phyloP scores from a whole-genome alignment of 768 basidiomycete genomes.

The Lactarius psammicola region DNA sequence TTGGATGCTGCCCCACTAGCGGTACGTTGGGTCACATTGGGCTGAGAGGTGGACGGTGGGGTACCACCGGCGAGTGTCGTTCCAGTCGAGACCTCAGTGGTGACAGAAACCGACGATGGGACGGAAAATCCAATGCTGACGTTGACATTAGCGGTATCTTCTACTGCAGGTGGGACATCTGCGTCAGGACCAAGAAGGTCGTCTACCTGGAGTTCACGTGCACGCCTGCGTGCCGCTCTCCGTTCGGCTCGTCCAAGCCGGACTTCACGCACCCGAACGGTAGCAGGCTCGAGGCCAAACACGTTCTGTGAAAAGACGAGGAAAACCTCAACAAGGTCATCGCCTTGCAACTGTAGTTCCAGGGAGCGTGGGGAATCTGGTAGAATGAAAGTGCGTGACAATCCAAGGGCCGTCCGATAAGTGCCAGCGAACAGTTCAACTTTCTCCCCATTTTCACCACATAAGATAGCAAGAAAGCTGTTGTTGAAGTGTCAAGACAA shows the following conservation, averaged over 20 bases:
- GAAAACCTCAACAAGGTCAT: constrained; percentile 90
- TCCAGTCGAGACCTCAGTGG: constrained; percentile 42
- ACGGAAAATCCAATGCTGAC: constrained; percentile 57
- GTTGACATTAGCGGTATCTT: constrained; percentile 41
- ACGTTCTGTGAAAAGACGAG: constrained; percentile 89
- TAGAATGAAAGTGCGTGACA: constrained; percentile 91
- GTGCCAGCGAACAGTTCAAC: constrained; percentile 93
- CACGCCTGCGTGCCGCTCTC: constrained; percentile 76
- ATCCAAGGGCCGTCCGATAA: constrained; percentile 80
- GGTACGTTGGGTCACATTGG: constrained; percentile 31
- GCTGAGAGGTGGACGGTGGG: constrained; percentile 27
- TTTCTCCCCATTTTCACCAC: constrained; percentile 89
- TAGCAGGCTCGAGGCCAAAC: constrained; percentile 89
- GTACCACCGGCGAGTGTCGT: constrained; percentile 33
- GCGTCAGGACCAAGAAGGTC: constrained; percentile 47
- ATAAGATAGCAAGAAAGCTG: constrained; percentile 90
- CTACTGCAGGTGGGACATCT: constrained; percentile 47
- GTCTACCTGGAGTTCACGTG: constrained; percentile 59
- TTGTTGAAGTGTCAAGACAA: constrained; percentile 1
- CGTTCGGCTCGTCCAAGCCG: constrained; percentile 87
- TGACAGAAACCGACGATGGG: constrained; percentile 44
- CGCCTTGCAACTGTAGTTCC: constrained; percentile 86
- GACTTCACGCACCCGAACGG: constrained; percentile 91
- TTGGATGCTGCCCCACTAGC: constrained; percentile 39
- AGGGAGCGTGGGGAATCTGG: constrained; percentile 87